Evolutionary conservation across 2,329 filamentous ascomycete genomes (phyloP), one percentile per base, ranked within the genome.

Genomic region (Alternaria ethzedia): DNA sequence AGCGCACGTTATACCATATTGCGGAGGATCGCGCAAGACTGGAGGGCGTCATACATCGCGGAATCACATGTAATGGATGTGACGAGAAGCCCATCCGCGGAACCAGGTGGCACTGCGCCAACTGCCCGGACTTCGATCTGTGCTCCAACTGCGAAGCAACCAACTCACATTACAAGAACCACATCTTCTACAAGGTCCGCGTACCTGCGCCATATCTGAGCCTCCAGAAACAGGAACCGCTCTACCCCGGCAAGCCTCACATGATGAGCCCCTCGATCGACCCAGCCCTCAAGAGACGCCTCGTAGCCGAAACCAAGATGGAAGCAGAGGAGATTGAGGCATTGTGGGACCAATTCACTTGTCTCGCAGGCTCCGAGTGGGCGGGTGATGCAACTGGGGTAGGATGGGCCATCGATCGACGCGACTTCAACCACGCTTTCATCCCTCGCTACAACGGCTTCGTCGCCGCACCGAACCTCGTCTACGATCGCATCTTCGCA

Each of bases 281-380:
- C 1, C 86, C 88, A 25, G 79, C 84, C 2, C 81, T 96, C 41
- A 90, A 92, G 57, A 87, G 89, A 57, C 89, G 89, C 63, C 85
- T 90, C 12, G 75, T 78, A 11, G 67, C 75, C 4, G 75, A 82
- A 25, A 80, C 80, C 15, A 78, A 76, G 10, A 96, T 79, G 72
- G 94, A 97, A 75, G 88, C 91, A 26, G 91, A 93, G 2, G 93
- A 97, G 78, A 84, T 99, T 6, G 95, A 98, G 80, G 95, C 94
- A 7, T 88, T 97, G 45, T 98, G 94, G 90, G 95, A 98, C 75
- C 95, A 98, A 76, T 99, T 97, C 87, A 94, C 92, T 6, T 97
- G 94, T 78, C 90, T 97, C 80, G 95, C 95, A 45, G 95, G 92
- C 69, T 90, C 90, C 6, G 90, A 95, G 76, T 97, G 91, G 91